Conservation (phyloP, 2,329 filamentous ascomycete genomes). For the Torrubiella hemipterigena region DNA sequence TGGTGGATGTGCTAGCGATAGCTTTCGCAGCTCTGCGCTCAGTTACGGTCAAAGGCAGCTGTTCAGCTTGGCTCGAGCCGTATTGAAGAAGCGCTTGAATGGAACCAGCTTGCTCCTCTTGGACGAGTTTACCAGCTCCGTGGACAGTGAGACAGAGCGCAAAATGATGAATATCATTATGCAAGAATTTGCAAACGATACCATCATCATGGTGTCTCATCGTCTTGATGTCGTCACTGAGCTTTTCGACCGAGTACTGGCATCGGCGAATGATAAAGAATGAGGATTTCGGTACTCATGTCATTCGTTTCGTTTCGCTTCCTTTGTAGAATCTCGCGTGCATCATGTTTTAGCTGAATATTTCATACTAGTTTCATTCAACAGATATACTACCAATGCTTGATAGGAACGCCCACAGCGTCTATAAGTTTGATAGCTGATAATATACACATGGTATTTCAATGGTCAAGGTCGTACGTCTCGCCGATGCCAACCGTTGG, state of each 20-base stretch:
- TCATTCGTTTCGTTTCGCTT: too few species aligned
- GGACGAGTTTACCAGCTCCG: slow-evolving; percentile 30
- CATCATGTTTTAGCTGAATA: too few species aligned
- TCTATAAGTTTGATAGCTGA: too few species aligned
- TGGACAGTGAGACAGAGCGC: slow-evolving; percentile 28
- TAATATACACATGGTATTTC: too few species aligned
- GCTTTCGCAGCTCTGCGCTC: slow-evolving; percentile 30
- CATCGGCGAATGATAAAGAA: too few species aligned
- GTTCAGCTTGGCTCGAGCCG: slow-evolving; percentile 44
- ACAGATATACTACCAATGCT: too few species aligned
- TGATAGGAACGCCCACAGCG: too few species aligned
- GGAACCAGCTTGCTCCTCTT: slow-evolving; percentile 21
- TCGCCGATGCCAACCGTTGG: too few species aligned
- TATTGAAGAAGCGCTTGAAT: slow-evolving; percentile 26
- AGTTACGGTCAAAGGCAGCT: slow-evolving; percentile 47
- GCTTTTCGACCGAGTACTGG: slow-evolving; percentile 34
- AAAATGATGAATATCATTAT: slow-evolving; percentile 27
- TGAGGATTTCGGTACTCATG: too few species aligned
- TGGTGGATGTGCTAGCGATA: slow-evolving; percentile 14
- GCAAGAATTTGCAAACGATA: slow-evolving; percentile 29
- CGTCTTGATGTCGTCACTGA: slow-evolving; percentile 37
- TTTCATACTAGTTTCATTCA: too few species aligned
- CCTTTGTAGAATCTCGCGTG: too few species aligned
- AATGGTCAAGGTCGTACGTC: too few species aligned
- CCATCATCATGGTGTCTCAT: slow-evolving; percentile 39